phyloP scores from a whole-genome alignment of 495 filamentous ascomycete genomes.

The Aspergillus nidulans region DNA sequence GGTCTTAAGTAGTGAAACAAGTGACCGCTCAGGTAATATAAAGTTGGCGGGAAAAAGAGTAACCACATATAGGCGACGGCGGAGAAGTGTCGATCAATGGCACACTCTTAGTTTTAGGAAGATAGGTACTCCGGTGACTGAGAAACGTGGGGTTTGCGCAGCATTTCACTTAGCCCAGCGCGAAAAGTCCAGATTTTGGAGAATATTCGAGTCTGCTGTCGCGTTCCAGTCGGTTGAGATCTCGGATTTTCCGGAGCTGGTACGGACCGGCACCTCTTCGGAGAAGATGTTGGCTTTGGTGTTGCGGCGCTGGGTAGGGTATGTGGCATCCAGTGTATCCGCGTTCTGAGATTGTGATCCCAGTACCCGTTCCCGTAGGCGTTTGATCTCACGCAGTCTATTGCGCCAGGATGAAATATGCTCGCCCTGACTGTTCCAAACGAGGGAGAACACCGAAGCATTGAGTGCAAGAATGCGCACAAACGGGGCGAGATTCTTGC shows the following conservation, averaged over 20 bases:
- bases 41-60: too few species aligned
- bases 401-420: slow-evolving; percentile 87
- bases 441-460: slow-evolving; percentile 85
- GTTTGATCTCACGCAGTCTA: slow-evolving; percentile 77
- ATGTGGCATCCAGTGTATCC: slow-evolving; percentile 35
- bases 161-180: slow-evolving; percentile 35
- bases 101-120: not conserved
- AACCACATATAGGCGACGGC: too few species aligned
- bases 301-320: slow-evolving; percentile 41
- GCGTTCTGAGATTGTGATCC: slow-evolving; percentile 27
- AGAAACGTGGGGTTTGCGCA: not conserved
- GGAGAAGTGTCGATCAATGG: too few species aligned
- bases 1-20: too few species aligned
- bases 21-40: too few species aligned
- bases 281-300: slow-evolving; percentile 44
- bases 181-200: slow-evolving; percentile 42
- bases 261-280: slow-evolving; percentile 34
- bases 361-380: slow-evolving; percentile 60
- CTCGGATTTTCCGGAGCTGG: slow-evolving; percentile 25
- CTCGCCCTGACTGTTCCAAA: slow-evolving; percentile 83
- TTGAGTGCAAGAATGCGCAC: slow-evolving; percentile 89
- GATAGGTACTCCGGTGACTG: not conserved
- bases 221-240: slow-evolving; percentile 40
- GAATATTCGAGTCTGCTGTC: slow-evolving; percentile 35
- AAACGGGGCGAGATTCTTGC: slow-evolving; percentile 74